phyloP scores from a whole-genome alignment of 192 early-diverging fungal species.

The Linnemannia zychae region DNA sequence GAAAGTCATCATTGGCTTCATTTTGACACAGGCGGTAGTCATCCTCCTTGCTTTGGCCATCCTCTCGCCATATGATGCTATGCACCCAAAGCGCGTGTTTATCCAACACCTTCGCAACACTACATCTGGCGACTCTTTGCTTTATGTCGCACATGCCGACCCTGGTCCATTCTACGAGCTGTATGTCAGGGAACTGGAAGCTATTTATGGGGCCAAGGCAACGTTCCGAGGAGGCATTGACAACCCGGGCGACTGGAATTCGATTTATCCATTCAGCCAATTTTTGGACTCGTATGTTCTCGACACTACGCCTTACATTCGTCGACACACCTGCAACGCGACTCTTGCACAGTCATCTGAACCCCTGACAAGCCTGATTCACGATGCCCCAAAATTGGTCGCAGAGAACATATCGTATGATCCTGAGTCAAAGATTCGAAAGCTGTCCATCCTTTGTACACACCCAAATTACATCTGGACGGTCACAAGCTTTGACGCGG shows the following conservation, averaged over 20 bases:
- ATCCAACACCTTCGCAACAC: slow-evolving; percentile 74
- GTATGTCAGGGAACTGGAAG: slow-evolving; percentile 59
- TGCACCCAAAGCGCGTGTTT: slow-evolving; percentile 77
- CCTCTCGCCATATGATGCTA: slow-evolving; percentile 65
- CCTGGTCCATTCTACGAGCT: slow-evolving; percentile 60
- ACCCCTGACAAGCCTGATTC: slow-evolving; percentile 34
- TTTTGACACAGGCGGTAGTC: slow-evolving; percentile 51
- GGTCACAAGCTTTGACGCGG: slow-evolving; percentile 72
- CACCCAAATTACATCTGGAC: slow-evolving; percentile 72
- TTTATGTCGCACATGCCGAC: slow-evolving; percentile 73
- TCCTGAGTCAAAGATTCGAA: slow-evolving; percentile 57
- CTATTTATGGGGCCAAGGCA: slow-evolving; percentile 52
- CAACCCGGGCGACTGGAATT: slow-evolving; percentile 67
- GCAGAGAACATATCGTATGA: slow-evolving; percentile 62
- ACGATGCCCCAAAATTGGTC: slow-evolving; percentile 52
- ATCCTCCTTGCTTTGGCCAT: slow-evolving; percentile 28
- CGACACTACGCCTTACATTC: slow-evolving; percentile 58
- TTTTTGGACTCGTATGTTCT: slow-evolving; percentile 69
- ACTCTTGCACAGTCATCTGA: slow-evolving; percentile 17
- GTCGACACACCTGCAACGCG: slow-evolving; percentile 51
- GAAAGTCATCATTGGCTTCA: slow-evolving; percentile 35
- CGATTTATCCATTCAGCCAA: slow-evolving; percentile 74
- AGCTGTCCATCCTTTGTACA: slow-evolving; percentile 59
- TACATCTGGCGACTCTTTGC: slow-evolving; percentile 65
- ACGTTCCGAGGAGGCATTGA: slow-evolving; percentile 30